A percentile compares a stretch with the other conserved stretches of the same genome.
phyloP scores from a whole-genome alignment of 2,329 filamentous ascomycete species.

The Penicillium sp. region DNA sequence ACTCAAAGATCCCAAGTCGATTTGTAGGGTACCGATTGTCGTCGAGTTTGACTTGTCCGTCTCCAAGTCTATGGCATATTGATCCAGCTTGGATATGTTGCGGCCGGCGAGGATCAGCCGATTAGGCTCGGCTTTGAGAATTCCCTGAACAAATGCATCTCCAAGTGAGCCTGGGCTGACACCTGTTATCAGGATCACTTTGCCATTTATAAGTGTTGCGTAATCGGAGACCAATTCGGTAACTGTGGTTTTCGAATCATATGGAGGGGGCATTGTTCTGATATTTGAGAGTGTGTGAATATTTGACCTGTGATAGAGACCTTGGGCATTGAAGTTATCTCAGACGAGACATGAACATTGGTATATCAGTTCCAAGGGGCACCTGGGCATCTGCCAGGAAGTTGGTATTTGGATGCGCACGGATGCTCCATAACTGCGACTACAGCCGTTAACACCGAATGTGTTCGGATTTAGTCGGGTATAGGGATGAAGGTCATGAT shows the following conservation, averaged over 20 bases:
- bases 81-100: slow-evolving; percentile 34
- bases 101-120: slow-evolving; percentile 46
- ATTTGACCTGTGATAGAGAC: too few relatives aligned
- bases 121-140: slow-evolving; percentile 37
- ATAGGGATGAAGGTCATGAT: too few relatives aligned
- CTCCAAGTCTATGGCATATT: slow-evolving; percentile 29
- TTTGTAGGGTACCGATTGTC: slow-evolving; percentile 17
- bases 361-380: too few relatives aligned
- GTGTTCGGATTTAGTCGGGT: neutral
- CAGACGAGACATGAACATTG: too few relatives aligned
- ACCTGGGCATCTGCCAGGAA: neutral
- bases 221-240: slow-evolving; percentile 23
- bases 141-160: slow-evolving; percentile 33
- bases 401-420: too few relatives aligned
- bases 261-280: slow-evolving; percentile 8
- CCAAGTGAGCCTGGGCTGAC: slow-evolving; percentile 43
- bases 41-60: slow-evolving; percentile 18
- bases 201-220: slow-evolving; percentile 24
- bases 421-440: neutral
- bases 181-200: slow-evolving; percentile 45
- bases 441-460: neutral
- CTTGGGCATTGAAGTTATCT: too few relatives aligned
- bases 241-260: slow-evolving; percentile 19
- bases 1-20: slow-evolving; percentile 38
- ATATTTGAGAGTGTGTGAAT: too few relatives aligned